Percentiles rank a stretch among this genome's conserved stretches.
Evolutionary conservation across 177 flowering plant species (phyloP).

Genomic region (Vitis hybrid): DNA sequence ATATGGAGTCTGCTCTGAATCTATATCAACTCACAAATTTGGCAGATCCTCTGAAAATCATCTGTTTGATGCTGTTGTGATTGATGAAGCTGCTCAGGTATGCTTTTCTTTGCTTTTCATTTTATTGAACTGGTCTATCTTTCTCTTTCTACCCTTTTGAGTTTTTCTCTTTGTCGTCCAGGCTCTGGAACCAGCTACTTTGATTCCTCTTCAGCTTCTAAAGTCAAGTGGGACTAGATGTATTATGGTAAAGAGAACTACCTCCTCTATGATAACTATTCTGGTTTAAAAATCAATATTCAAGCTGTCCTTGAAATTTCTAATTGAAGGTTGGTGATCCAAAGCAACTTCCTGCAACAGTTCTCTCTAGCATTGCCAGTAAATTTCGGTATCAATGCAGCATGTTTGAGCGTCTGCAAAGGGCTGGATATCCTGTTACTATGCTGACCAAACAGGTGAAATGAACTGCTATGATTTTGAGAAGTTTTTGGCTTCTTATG

Average conservation of each 20-base stretch:
- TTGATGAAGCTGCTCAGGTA: conserved; percentile 99
- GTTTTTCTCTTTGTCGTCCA: conserved; percentile 25
- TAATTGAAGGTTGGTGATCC: conserved; percentile 94
- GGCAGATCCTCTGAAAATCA: conserved; percentile 54
- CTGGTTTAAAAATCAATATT: conserved; percentile 6
- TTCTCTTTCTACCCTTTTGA: background rate
- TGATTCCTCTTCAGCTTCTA: conserved; percentile 93
- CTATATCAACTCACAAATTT: conserved; percentile 46
- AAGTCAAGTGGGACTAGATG: conserved; percentile 79
- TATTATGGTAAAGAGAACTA: conserved; percentile 61
- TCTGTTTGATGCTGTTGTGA: conserved; percentile 90
- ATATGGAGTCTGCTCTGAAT: conserved; percentile 78
- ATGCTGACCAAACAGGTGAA: conserved; percentile 91
- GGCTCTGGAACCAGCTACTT: conserved; percentile 97
- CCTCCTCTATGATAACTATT: background rate
- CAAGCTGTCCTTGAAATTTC: conserved; percentile 14
- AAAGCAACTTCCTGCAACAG: conserved; percentile 99
- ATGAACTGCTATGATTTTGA: conserved; percentile 2
- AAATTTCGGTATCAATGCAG: conserved; percentile 85
- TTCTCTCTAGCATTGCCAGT: conserved; percentile 84
- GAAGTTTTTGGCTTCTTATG: background rate
- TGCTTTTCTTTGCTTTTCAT: conserved; percentile 5
- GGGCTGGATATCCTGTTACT: conserved; percentile 82
- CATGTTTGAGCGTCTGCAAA: conserved; percentile 97
- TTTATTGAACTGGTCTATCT: background rate